Evolutionary conservation across 495 filamentous ascomycete species (phyloP).

Genomic region (Sabuloglossum arenarium): DNA sequence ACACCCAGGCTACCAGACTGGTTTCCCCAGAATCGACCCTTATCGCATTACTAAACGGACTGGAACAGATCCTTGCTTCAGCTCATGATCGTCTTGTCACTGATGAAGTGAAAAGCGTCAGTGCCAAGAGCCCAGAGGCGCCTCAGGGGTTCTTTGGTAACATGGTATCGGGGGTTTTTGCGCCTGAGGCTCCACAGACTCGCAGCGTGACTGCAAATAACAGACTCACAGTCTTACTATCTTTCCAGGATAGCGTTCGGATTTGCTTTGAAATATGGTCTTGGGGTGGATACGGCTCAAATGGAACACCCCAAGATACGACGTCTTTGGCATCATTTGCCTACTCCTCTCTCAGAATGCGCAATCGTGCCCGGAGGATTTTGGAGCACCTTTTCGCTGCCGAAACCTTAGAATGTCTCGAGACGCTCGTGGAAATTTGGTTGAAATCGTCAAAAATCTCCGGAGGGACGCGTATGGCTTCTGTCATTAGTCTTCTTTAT

Average conservation of each 20-base stretch:
- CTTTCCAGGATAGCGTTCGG: slow-evolving; percentile 85
- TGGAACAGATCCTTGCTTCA: slow-evolving; percentile 74
- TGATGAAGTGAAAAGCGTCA: slow-evolving; percentile 47
- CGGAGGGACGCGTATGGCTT: slow-evolving; percentile 15
- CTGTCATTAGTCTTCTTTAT: slow-evolving; percentile 65
- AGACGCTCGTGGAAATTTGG: slow-evolving; percentile 79
- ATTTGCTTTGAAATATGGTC: slow-evolving; percentile 90
- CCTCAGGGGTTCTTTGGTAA: slow-evolving; percentile 87
- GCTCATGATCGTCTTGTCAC: slow-evolving; percentile 65
- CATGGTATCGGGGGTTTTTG: slow-evolving; percentile 87
- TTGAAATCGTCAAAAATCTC: slow-evolving; percentile 18
- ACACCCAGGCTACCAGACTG: slow-evolving; percentile 9
- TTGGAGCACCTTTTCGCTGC: slow-evolving; percentile 86
- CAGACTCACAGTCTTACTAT: slow-evolving; percentile 77
- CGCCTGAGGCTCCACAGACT: slow-evolving; percentile 51
- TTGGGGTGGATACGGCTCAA: slow-evolving; percentile 52
- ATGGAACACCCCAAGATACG: slow-evolving; percentile 33
- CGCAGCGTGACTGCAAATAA: slow-evolving; percentile 76
- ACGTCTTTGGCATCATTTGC: slow-evolving; percentile 64
- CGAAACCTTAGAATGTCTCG: slow-evolving; percentile 85
- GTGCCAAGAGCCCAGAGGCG: slow-evolving; percentile 61
- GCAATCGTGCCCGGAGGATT: slow-evolving; percentile 67
- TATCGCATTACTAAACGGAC: slow-evolving; percentile 63
- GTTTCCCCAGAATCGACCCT: slow-evolving; percentile 41
- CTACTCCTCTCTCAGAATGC: slow-evolving; percentile 73